Conservation (phyloP, 148 eudicot species). For the Cornus suecica region DNA sequence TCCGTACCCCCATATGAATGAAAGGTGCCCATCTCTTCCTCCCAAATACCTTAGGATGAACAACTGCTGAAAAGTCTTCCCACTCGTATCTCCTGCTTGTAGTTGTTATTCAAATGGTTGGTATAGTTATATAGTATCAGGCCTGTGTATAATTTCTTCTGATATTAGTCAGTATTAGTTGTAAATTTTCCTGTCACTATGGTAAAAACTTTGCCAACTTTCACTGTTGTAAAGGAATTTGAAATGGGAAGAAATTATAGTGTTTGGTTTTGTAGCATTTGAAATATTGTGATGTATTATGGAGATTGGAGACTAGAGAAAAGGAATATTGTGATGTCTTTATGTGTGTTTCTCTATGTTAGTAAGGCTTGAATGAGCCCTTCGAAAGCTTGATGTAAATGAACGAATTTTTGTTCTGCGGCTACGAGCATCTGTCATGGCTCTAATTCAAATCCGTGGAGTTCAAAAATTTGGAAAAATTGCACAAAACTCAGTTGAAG, state of each 20-base stretch:
- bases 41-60: slow-evolving; percentile 63
- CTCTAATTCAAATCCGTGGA: too few species aligned
- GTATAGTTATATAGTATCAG: neutral
- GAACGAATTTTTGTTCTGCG: too few species aligned
- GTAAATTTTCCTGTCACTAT: slow-evolving; percentile 15
- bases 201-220: slow-evolving; percentile 7
- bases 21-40: slow-evolving; percentile 83
- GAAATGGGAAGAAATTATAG: neutral
- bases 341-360: too few species aligned
- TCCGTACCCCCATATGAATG: slow-evolving; percentile 82
- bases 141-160: slow-evolving; percentile 5
- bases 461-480: too few species aligned
- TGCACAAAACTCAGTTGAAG: too few species aligned
- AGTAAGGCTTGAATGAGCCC: too few species aligned
- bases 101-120: neutral
- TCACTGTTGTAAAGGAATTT: slow-evolving; percentile 10
- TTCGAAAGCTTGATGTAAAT: too few species aligned
- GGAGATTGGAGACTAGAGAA: too few species aligned
- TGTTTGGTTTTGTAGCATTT: neutral
- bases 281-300: neutral
- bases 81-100: neutral
- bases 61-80: slow-evolving; percentile 42
- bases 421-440: too few species aligned
- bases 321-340: too few species aligned
- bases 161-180: slow-evolving; percentile 14